These are phyloP conservation scores for Hypomontagnella submonticulosa DNA, from an alignment of 495 filamentous ascomycete genomes.

Conservation along the genomic window DNA sequence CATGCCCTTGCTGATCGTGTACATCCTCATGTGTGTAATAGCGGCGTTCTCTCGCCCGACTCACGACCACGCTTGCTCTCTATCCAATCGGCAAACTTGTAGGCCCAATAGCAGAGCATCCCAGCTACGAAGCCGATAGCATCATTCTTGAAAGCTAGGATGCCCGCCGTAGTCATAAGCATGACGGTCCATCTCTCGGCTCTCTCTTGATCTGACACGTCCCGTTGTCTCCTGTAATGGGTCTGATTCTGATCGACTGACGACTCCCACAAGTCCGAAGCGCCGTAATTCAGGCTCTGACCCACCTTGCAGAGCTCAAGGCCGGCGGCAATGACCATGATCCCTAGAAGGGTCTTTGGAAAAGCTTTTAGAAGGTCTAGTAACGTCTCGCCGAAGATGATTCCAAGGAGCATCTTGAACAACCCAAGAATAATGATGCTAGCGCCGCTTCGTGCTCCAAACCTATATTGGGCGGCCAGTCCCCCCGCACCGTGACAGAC, in stretches of 20 bases:
- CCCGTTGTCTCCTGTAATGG: conserved; percentile 35
- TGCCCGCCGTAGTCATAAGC: conserved; percentile 82
- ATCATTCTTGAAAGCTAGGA: conserved; percentile 90
- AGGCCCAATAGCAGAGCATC: conserved; percentile 73
- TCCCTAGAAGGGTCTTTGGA: conserved; percentile 77
- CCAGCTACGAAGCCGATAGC: conserved; percentile 87
- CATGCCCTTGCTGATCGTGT: not conserved
- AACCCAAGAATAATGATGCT: conserved; percentile 82
- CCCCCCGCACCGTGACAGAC: conserved; percentile 95
- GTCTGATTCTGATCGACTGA: conserved; percentile 31
- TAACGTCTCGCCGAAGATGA: conserved; percentile 76
- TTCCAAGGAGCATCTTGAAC: conserved; percentile 78
- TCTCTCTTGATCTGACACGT: conserved; percentile 67
- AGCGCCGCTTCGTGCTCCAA: conserved; percentile 87
- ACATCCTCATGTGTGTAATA: conserved; percentile 40
- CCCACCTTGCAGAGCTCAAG: conserved; percentile 87
- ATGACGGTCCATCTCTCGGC: conserved; percentile 83
- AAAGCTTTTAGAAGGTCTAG: conserved; percentile 74
- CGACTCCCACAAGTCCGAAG: conserved; percentile 65
- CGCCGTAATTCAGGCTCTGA: conserved; percentile 79
- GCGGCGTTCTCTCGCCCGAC: conserved; percentile 43
- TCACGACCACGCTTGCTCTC: conserved; percentile 46
- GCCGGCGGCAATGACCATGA: conserved; percentile 90
- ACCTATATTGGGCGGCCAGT: conserved; percentile 87
- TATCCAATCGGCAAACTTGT: conserved; percentile 52